These are phyloP conservation scores for Striga asiatica DNA, from an alignment of 257 asterid genomes.

Conservation along the genomic window DNA sequence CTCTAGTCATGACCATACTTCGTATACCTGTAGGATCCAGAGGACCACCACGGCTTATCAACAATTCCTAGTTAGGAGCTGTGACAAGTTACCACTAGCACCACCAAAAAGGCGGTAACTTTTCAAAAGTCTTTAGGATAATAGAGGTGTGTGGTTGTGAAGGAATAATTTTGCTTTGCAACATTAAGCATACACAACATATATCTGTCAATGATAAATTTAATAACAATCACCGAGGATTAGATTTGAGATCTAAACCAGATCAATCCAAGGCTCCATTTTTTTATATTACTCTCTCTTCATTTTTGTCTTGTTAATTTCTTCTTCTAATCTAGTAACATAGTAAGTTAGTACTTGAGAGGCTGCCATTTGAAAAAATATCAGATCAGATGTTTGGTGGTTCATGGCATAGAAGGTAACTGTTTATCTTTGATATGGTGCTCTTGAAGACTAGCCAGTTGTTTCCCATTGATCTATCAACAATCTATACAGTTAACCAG, in stretches of 20 bases:
- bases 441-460: conserved; percentile 6
- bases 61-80: not conserved
- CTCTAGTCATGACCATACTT: not conserved
- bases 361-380: conserved; percentile 5
- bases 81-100: conserved; percentile 1
- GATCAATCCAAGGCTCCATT: not conserved
- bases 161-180: not conserved
- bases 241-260: conserved; percentile 3
- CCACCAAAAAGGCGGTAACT: not conserved
- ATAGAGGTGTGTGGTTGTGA: not conserved
- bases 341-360: not conserved
- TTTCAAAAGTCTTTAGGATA: conserved; percentile 4
- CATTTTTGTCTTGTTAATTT: conserved; percentile 8
- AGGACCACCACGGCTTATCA: not conserved
- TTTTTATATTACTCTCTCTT: not conserved
- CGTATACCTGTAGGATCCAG: not conserved
- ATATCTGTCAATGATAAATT: not conserved
- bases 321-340: conserved; percentile 6
- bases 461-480: conserved; percentile 12
- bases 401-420: conserved; percentile 12
- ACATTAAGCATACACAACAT: not conserved
- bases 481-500: conserved; percentile 1
- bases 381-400: not conserved
- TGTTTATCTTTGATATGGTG: not conserved
- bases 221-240: not conserved